Base-by-base conservation (phyloP, 306 rosid genomes). In the Sicyos baderoa region DNA sequence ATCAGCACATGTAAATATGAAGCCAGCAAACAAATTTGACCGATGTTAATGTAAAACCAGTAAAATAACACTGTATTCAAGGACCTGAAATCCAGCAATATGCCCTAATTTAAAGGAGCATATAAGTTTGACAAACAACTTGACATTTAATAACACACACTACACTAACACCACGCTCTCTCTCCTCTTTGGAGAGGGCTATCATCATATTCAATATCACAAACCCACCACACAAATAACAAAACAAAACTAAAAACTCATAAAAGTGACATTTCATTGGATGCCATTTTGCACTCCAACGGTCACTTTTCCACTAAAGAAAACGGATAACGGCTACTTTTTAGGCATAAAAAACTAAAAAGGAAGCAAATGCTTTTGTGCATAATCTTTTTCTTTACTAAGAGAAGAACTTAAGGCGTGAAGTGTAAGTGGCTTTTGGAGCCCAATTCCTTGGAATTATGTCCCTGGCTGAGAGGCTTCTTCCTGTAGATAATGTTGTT, bases 101-200 rank as follows among this genome's bases (percentile, higher is more conserved):
- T 42, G 40, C 10, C 21, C 7, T 19, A 10, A 64, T 9, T 40
- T 44, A 44, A 4, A 44, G 9, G 9, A 44, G 6, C 54, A 45
- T 65, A 65, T 65, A 65, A 37, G 71, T 22, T 14, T 75, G 60
- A 80, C 71, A 75, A 65, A 45, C 42, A 48, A 52, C 53, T 57
- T 51, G 18, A 32, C 3, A 59, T 4, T 53, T 32, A 47, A 76
- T 35, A 61, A 13, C 50, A 48, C 27, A 72, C 51, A 68, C 68
- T 67, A 40, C 65, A 58, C 67, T 19, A 77, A 40, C 65, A 58
- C 67, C 23, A 77, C 79, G 86, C 97, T 85, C 96, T 83, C 91
- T 80, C 96, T 88, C 94, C 89, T 49, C 70, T 84, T 91, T 78
- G 93, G 87, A 90, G 95, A 82, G 80, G 94, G 94, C 96, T 76